phyloP scores from a whole-genome alignment of 352 stramenopile species.

The Phytophthora cryptogea region DNA sequence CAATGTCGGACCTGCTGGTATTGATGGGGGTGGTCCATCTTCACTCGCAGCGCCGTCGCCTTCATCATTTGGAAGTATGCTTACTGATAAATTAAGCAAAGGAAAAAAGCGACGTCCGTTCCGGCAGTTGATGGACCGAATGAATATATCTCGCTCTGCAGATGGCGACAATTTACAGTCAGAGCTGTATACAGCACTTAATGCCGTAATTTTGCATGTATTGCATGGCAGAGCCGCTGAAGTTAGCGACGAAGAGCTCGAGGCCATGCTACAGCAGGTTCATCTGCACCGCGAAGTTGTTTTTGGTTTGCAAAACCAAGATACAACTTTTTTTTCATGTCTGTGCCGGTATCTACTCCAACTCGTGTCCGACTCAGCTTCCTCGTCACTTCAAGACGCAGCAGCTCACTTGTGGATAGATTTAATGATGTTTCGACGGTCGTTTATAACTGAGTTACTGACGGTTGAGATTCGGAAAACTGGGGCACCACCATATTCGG shows the following conservation, averaged over 20 bases:
- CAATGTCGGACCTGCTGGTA: conserved; percentile 37
- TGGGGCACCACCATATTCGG: conserved; percentile 55
- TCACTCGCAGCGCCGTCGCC: conserved; percentile 14
- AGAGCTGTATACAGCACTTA: conserved; percentile 57
- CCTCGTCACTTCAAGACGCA: conserved; percentile 45
- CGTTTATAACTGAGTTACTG: conserved; percentile 56
- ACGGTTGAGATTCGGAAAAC: conserved; percentile 66
- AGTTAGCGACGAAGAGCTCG: conserved; percentile 54
- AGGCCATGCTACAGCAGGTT: conserved; percentile 56
- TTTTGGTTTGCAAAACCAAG: conserved; percentile 50
- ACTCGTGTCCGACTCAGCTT: conserved; percentile 43
- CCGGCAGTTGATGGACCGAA: conserved; percentile 52
- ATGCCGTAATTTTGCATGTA: conserved; percentile 67
- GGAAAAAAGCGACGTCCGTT: conserved; percentile 57
- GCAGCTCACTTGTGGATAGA: conserved; percentile 70
- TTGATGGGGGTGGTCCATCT: conserved; percentile 17
- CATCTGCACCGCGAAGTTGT: conserved; percentile 66
- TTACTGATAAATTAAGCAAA: conserved; percentile 61
- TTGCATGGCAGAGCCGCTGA: conserved; percentile 57
- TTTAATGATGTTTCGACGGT: conserved; percentile 61
- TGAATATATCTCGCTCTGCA: conserved; percentile 46
- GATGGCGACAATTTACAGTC: conserved; percentile 57
- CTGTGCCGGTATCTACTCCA: conserved; percentile 69
- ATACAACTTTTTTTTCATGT: conserved; percentile 69
- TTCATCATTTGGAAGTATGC: conserved; percentile 52